Conservation (phyloP, 1,284 basidiomycete species). For the Austroboletus niveus region DNA sequence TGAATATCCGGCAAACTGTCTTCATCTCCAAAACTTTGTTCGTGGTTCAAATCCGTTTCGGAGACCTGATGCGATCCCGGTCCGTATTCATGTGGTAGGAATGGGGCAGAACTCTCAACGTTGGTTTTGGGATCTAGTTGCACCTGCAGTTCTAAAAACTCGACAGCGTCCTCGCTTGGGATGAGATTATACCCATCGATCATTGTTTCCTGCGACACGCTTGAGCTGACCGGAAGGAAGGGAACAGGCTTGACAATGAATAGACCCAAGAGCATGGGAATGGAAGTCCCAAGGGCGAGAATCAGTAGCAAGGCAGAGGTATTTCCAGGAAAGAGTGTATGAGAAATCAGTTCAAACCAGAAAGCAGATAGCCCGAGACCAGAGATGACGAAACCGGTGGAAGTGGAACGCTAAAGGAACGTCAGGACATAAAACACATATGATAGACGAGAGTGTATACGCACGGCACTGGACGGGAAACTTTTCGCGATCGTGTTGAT, state of each 20-base stretch:
- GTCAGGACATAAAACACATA: not conserved
- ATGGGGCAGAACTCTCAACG: constrained; percentile 15
- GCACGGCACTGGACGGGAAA: constrained; percentile 52
- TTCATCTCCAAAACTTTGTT: constrained; percentile 7
- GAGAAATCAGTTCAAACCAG: constrained; percentile 69
- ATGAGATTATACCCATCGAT: constrained; percentile 14
- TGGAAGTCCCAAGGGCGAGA: constrained; percentile 68
- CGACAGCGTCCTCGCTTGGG: constrained; percentile 6
- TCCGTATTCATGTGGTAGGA: constrained; percentile 15
- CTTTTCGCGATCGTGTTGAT: constrained; percentile 68
- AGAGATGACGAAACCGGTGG: constrained; percentile 72
- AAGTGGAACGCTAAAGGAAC: constrained; percentile 57
- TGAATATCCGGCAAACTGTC: constrained; percentile 41
- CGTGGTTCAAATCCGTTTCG: constrained; percentile 3
- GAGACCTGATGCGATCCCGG: constrained; percentile 14
- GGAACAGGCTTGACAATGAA: constrained; percentile 64
- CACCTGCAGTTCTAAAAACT: constrained; percentile 31
- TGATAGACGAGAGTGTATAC: constrained; percentile 16
- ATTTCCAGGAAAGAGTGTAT: constrained; percentile 66
- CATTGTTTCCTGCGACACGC: not conserved
- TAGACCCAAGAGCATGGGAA: constrained; percentile 68
- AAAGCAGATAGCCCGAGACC: constrained; percentile 87
- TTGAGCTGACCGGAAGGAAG: constrained; percentile 30
- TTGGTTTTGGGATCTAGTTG: constrained; percentile 26
- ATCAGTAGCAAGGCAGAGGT: constrained; percentile 67